These are phyloP conservation scores for Colletotrichum gloeosporioides DNA, from an alignment of 2,329 filamentous ascomycete species.

Conservation along the genomic window DNA sequence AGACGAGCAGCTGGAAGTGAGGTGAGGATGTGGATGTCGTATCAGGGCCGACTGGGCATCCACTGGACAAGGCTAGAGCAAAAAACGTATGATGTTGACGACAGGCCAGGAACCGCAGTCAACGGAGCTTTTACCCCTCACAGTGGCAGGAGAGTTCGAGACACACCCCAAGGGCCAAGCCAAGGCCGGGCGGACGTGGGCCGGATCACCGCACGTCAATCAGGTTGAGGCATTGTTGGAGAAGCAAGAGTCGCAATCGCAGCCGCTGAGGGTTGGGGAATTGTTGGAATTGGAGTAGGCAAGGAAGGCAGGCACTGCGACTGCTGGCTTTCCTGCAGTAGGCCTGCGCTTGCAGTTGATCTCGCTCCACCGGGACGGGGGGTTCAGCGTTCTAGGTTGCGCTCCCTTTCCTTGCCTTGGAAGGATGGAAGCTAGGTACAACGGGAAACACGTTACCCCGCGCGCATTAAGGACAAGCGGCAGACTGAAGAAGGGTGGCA, in stretches of 20 bases:
- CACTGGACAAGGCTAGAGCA: constrained; percentile 11
- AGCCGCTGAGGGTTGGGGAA: neutral
- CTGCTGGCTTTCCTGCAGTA: neutral
- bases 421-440: neutral
- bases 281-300: neutral
- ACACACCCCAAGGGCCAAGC: constrained; percentile 3
- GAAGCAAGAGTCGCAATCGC: neutral
- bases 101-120: constrained; percentile 18
- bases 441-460: constrained; percentile 10
- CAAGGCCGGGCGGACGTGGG: constrained; percentile 8
- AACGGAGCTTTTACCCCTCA: constrained; percentile 18
- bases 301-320: neutral
- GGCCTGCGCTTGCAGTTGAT: constrained; percentile 1
- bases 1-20: neutral
- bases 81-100: constrained; percentile 23
- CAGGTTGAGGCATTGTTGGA: neutral
- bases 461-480: neutral
- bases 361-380: constrained; percentile 2
- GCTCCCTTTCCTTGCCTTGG: neutral
- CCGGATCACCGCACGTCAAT: constrained; percentile 9
- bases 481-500: neutral
- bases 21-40: constrained; percentile 4
- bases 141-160: constrained; percentile 15
- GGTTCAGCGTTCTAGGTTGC: neutral
- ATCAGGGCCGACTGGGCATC: constrained; percentile 19